phyloP scores from a whole-genome alignment of 495 filamentous ascomycete genomes.

The Aspergillus carlsbadensis region DNA sequence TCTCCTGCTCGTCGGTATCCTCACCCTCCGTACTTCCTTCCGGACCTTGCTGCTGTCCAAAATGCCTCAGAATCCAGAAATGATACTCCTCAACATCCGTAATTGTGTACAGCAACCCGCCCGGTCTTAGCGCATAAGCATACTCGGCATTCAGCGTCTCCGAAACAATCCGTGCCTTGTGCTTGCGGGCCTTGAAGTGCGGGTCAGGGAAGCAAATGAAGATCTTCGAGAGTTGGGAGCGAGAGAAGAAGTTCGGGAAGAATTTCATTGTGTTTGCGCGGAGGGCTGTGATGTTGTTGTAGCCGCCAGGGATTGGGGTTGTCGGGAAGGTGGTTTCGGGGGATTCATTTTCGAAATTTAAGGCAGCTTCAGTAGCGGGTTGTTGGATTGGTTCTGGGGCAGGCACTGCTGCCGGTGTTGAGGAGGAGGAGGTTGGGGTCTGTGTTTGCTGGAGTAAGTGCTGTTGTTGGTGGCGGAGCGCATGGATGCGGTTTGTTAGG shows the following conservation, averaged over 20 bases:
- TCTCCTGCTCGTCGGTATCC: slow-evolving; percentile 17
- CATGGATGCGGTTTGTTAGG: slow-evolving; percentile 79
- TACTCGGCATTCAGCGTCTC: slow-evolving; percentile 87
- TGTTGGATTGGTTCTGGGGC: neutral
- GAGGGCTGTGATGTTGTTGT: slow-evolving; percentile 83
- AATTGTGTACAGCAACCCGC: slow-evolving; percentile 89
- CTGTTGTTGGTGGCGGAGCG: slow-evolving; percentile 67
- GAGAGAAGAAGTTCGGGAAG: slow-evolving; percentile 89
- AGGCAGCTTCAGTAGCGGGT: neutral
- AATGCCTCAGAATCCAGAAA: slow-evolving; percentile 86
- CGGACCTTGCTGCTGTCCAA: slow-evolving; percentile 45
- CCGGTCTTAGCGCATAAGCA: slow-evolving; percentile 79
- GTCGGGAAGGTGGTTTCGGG: slow-evolving; percentile 5
- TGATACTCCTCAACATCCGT: slow-evolving; percentile 96
- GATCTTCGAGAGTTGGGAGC: slow-evolving; percentile 73
- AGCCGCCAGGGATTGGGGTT: slow-evolving; percentile 44
- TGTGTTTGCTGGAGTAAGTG: slow-evolving; percentile 29
- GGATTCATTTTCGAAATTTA: too few relatives aligned
- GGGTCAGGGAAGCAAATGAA: slow-evolving; percentile 99
- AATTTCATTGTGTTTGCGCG: slow-evolving; percentile 98
- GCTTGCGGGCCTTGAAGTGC: slow-evolving; percentile 96
- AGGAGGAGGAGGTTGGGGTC: slow-evolving; percentile 11
- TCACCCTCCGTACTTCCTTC: slow-evolving; percentile 26
- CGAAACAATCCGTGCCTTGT: slow-evolving; percentile 94
- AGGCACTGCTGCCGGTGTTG: slow-evolving; percentile 12